These are phyloP conservation scores for Tolypocladium capitatum DNA, from an alignment of 2,329 filamentous ascomycete species.

Conservation along the genomic window DNA sequence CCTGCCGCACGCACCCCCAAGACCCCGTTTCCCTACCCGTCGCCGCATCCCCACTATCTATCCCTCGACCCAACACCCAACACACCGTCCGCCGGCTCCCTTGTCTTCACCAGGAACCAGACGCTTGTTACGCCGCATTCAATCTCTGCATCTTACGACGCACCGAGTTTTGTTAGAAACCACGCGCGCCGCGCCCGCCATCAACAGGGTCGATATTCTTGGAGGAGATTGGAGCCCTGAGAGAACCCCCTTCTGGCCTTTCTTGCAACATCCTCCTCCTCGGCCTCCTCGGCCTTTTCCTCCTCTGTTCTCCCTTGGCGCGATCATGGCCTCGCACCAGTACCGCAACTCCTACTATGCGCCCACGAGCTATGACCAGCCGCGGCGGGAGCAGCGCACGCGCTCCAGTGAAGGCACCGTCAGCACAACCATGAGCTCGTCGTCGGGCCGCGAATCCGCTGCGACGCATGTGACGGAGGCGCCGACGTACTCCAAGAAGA, in stretches of 20 bases:
- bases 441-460: constrained; percentile 62
- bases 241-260: background rate
- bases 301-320: constrained; percentile 1
- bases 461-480: constrained; percentile 80
- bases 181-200: background rate
- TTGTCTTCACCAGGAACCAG: background rate
- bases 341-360: constrained; percentile 41
- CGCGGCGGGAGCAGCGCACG: constrained; percentile 34
- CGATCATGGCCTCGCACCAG: constrained; percentile 37
- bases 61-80: background rate
- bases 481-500: constrained; percentile 94
- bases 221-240: background rate
- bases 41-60: background rate
- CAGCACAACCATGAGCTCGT: constrained; percentile 69
- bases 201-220: constrained; percentile 4
- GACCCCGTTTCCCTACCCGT: background rate
- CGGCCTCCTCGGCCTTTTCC: background rate
- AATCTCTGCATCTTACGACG: background rate
- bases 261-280: background rate
- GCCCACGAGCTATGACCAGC: constrained; percentile 21
- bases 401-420: constrained; percentile 81
- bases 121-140: background rate
- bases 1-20: too few species aligned
- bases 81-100: background rate
- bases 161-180: background rate